Base-by-base conservation (phyloP, 1,139 yeast species). In the Protomyces pachydermus region DNA sequence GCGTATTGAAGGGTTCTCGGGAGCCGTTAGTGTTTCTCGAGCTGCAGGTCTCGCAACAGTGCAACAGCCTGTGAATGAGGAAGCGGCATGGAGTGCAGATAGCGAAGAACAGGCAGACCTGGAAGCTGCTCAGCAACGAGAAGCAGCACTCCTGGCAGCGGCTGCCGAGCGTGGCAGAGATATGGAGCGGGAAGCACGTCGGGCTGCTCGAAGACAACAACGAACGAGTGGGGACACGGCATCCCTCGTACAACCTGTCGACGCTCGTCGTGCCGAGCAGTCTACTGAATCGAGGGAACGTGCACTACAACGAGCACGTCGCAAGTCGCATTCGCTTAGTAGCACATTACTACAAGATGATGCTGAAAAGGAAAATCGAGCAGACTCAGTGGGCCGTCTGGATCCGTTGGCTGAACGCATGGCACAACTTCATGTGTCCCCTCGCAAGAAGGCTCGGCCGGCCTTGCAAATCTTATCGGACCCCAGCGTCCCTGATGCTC, bases 151-250 rank as follows among this genome's bases (percentile, higher is more conserved):
- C 32, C 16, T 37, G 3, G 42, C 42, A 14, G 42, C 42, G 8
- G 42, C 42, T 9, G 18, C 42, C 3, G 55, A 38, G 12, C 55
- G 55, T n/a, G 61, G 52, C 9, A 38, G 56, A 16, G 56, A 52
- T 45, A 5, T 37, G 16, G 62, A 51, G 14, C 35, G 62, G 3
- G 56, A 58, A 12, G 56, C 42, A 14, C 53, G 62, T 39, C 62
- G 62, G 3, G 39, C 62, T 16, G 45, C 56, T 8, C 56, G 62
- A 16, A 46, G 62, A 18, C 34, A 39, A 14, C 51, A 56, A 25
- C 38, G 56, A 4, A 18, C 52, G 32, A 28, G 56, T 38, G 52
- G 32, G 12, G 62, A 58, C 10, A 20, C 52, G 14, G 45, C 18
- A 12, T 18, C 56, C n/a, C 18, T 52, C 23, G 52, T 53, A 10